These are phyloP conservation scores for Acmispon strigosus DNA, from an alignment of 306 rosid genomes.

Conservation along the genomic window DNA sequence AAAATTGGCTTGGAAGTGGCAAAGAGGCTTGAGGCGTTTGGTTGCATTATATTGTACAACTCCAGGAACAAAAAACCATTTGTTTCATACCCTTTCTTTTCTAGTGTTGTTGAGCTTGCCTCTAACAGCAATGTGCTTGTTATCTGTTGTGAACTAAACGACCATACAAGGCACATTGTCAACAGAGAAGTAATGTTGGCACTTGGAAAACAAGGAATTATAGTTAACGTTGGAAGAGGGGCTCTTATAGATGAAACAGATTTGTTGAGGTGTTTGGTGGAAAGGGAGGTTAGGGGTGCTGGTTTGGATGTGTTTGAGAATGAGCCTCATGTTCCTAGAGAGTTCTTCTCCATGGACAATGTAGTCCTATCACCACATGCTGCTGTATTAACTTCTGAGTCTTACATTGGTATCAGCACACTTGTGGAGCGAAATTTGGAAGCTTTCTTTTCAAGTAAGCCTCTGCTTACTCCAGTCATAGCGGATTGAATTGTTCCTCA, in stretches of 20 bases:
- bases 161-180: conserved; percentile 36
- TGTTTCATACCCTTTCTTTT: conserved; percentile 29
- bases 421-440: conserved; percentile 30
- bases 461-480: conserved; percentile 23
- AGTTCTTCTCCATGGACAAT: conserved; percentile 34
- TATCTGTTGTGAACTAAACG: conserved; percentile 41
- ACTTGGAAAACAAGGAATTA: conserved; percentile 36
- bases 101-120: conserved; percentile 39
- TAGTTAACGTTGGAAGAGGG: conserved; percentile 46
- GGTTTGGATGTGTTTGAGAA: conserved; percentile 61
- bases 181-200: conserved; percentile 39
- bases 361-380: conserved; percentile 45
- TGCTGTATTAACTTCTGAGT: conserved; percentile 19
- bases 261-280: neutral
- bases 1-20: conserved; percentile 48
- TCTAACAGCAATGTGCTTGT: conserved; percentile 22
- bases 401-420: neutral
- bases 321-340: conserved; percentile 40
- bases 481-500: neutral
- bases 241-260: conserved; percentile 35
- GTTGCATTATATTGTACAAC: conserved; percentile 37
- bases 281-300: conserved; percentile 27
- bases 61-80: conserved; percentile 35
- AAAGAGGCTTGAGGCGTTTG: conserved; percentile 39
- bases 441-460: conserved; percentile 44